Conservation (phyloP, 208 protist species). For the Trypanosoma scelopori region DNA sequence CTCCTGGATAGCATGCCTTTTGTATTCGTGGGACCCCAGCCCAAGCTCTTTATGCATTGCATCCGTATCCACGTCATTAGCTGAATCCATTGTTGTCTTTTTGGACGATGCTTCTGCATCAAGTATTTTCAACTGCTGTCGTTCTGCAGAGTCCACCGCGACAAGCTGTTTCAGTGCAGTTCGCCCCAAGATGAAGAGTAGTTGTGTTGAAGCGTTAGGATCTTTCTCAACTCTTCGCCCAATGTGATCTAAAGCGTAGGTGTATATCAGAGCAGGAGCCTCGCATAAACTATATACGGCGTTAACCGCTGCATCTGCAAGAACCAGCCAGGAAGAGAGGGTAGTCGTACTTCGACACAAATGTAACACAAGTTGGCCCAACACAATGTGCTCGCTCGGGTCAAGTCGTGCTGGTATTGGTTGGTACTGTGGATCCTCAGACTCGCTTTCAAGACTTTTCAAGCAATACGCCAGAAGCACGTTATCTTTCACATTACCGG, state of each 20-base stretch:
- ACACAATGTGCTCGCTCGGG: conserved; percentile 50
- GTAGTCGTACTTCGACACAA: conserved; percentile 76
- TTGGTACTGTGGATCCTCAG: conserved; percentile 64
- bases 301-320: conserved; percentile 71
- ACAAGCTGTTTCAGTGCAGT: conserved; percentile 89
- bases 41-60: conserved; percentile 88
- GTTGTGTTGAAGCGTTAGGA: conserved; percentile 59
- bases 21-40: conserved; percentile 73
- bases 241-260: conserved; percentile 77
- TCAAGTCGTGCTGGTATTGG: conserved; percentile 52
- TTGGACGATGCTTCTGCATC: conserved; percentile 20
- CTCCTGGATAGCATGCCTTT: conserved; percentile 84
- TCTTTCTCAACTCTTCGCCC: conserved; percentile 24
- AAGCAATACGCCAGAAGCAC: conserved; percentile 82
- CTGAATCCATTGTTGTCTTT: conserved; percentile 4
- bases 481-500: conserved; percentile 69
- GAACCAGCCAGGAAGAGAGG: conserved; percentile 75
- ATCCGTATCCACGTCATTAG: conserved; percentile 37
- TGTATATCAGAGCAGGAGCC: conserved; percentile 69
- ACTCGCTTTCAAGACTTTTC: conserved; percentile 66
- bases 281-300: conserved; percentile 78
- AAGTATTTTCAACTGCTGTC: conserved; percentile 71
- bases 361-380: conserved; percentile 73
- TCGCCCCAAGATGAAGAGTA: conserved; percentile 68
- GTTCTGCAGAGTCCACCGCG: conserved; percentile 75